Base-by-base conservation (phyloP, 2,329 filamentous ascomycete species). In the Pestalotiopsis sp. region DNA sequence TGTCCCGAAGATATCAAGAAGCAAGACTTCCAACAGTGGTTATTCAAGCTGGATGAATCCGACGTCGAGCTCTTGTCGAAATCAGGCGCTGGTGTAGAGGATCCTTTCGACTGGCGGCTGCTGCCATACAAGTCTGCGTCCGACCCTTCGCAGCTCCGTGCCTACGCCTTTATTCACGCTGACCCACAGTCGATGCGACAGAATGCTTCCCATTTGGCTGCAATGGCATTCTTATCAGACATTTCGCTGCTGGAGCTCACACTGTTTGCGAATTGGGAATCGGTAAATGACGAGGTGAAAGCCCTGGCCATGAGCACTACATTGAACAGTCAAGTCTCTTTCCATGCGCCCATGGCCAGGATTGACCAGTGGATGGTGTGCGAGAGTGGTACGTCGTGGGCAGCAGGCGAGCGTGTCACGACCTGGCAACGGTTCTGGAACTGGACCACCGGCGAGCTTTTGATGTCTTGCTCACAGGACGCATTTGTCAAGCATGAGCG, bases 291-390 rank as follows among this genome's bases (percentile, higher is more conserved):
- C 1, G 27, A 58, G 11, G 27, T 12, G 5, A n/a, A 27, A 59
- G 57, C 1, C 6, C 13, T 59, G 57, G 57, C 25, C 20, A 66
- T 66, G 64, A 57, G 45, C 7, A 52, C 20, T 12, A 57, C 45
- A 36, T 23, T 66, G 12, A 66, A 59, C 31, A 66, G 64, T 27
- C 64, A 57, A 5, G 57, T 66, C 4, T 57, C 49, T 0, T 66
- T 66, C 9, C 49, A 66, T 25, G 45, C 23, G 11, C 27, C 64
- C 4, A 66, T 20, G 49, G 64, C 64, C 23, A 41, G 20, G 49
- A 23, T 59, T 1, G 64, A 66, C 4, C 49, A 59, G 27, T 66
- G 64, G 64, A 66, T 59, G 64, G 49, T 66, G 11, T 66, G 64
- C 14, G 64, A 66, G 14, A 66, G 64, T 11, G 31, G 49, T 12